Percentiles rank a stretch among this genome's conserved stretches.
phyloP scores from a whole-genome alignment of 495 filamentous ascomycete species.

The Xylaria palmicola region DNA sequence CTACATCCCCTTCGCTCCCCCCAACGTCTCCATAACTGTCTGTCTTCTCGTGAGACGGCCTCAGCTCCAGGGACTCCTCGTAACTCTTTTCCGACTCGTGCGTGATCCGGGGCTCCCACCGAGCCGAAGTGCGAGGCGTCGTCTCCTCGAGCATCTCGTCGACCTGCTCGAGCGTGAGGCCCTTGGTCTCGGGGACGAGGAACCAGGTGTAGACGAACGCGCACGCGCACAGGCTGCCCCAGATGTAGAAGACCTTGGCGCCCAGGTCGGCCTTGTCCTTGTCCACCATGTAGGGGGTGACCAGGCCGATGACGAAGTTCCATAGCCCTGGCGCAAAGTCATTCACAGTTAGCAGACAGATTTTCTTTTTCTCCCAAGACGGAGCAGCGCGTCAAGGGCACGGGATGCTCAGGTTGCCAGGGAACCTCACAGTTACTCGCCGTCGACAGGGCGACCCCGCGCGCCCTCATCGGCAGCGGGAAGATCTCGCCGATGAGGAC shows the following conservation, averaged over 20 bases:
- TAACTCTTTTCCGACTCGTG: slow-evolving; percentile 60
- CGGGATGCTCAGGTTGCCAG: no score
- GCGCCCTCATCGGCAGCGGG: slow-evolving; percentile 78
- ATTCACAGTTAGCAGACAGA: not conserved
- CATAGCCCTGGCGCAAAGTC: slow-evolving; percentile 25
- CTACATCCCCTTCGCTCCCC: not conserved
- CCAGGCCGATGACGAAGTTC: slow-evolving; percentile 42
- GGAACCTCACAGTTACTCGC: slow-evolving; percentile 89
- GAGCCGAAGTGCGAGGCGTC: slow-evolving; percentile 64
- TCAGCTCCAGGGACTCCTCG: not conserved
- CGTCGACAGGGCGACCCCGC: slow-evolving; percentile 76
- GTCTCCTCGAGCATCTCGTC: slow-evolving; percentile 88
- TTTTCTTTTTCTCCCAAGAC: no score
- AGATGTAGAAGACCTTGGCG: slow-evolving; percentile 76
- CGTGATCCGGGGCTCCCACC: slow-evolving; percentile 70
- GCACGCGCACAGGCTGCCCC: slow-evolving; percentile 66
- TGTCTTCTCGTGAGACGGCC: not conserved
- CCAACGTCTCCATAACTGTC: not conserved
- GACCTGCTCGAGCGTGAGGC: slow-evolving; percentile 82
- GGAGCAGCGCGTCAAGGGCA: no score
- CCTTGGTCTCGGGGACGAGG: slow-evolving; percentile 84
- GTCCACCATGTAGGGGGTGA: slow-evolving; percentile 79
- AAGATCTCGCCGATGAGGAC: slow-evolving; percentile 86
- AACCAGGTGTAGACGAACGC: slow-evolving; percentile 74
- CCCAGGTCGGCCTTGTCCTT: slow-evolving; percentile 61